Percentiles rank a stretch among this genome's conserved stretches.
Evolutionary conservation across 805 yeast species (phyloP).

Genomic region (Zygoascus flipseniorum): DNA sequence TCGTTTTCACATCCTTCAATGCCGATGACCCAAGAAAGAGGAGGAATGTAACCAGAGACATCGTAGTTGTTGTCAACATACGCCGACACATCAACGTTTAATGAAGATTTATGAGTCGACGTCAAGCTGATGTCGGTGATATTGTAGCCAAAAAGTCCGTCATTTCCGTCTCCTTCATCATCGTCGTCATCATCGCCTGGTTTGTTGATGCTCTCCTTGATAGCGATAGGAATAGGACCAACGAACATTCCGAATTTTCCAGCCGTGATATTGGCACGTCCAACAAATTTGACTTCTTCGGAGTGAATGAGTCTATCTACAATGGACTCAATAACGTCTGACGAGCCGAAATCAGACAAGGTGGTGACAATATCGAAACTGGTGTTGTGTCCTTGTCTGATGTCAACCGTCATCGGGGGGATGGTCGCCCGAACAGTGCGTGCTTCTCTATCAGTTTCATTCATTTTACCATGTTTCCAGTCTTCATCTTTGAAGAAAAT

Average conservation of each 20-base stretch:
- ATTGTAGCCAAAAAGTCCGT: conserved; percentile 1
- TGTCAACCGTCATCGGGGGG: conserved; percentile 13
- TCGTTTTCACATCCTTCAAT: conserved; percentile 22
- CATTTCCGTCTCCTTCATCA: conserved; percentile 4
- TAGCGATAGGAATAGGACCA: conserved; percentile 9
- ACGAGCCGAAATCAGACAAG: conserved; percentile 16
- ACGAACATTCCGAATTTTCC: conserved; percentile 11
- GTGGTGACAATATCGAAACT: conserved; percentile 8
- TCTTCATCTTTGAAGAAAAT: conserved; percentile 10
- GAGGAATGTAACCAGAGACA: conserved; percentile 20
- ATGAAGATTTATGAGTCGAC: not conserved
- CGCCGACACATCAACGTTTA: conserved; percentile 6
- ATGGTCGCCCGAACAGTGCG: conserved; percentile 11
- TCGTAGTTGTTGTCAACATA: conserved; percentile 6
- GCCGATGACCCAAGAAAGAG: conserved; percentile 21
- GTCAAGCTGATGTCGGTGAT: conserved; percentile 4
- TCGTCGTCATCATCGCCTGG: conserved; percentile 6
- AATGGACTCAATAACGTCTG: conserved; percentile 11
- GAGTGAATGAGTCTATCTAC: conserved; percentile 9
- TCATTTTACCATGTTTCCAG: not conserved
- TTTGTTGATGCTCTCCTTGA: conserved; percentile 10
- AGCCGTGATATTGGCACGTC: conserved; percentile 5
- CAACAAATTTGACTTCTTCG: conserved; percentile 11
- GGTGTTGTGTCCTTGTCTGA: conserved; percentile 4
- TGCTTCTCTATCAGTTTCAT: not conserved